Base-by-base conservation (phyloP, 768 basidiomycete species). In the Kwoniella heveanensis region DNA sequence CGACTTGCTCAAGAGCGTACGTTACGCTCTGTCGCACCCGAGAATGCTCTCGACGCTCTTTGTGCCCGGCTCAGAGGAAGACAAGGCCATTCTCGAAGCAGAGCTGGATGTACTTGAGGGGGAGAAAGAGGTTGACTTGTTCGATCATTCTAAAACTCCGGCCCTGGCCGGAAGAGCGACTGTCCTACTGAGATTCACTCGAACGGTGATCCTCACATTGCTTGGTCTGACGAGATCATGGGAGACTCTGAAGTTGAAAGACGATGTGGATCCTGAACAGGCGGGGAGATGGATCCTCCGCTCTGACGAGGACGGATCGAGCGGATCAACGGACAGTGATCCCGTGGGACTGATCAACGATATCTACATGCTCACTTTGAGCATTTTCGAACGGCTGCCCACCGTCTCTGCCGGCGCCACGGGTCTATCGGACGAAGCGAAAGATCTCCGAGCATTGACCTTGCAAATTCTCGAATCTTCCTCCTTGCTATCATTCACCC, bases 21-120 rank as follows among this genome's bases (percentile, higher is more conserved):
- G 92, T 78, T 92, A 93, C 68, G 90, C 91, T 0, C 83, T 95
- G 51, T 88, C 91, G 0, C 93, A 97, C 78, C 93, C 93, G 7
- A 90, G 93, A 72, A 88, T 92, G 70, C 84, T 96, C 13, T 87
- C 88, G 1, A 88, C 88, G 67, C 82, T 91, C 26, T 83, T 94
- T 69, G 91, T 94, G 62, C 88, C 91, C 6, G 83, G 90, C 15
- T 88, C 89, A 0, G 76, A 84, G 1, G 91, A 91, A 12, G 93
- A 95, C 70, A 85, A 88, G 7, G 80, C 80, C 0, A 83, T 83
- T 53, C 82, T 90, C 52, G 89, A 92, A 70, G 87, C 54, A 25
- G 75, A 77, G 53, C 47, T 74, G 12, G 60, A 57, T 30, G 12
- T 25, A 25, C 26, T 70, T 8, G 73, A 87, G 65, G 88, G 89